Conservation (phyloP, 495 filamentous ascomycete species). For the Annulohypoxylon stygium region DNA sequence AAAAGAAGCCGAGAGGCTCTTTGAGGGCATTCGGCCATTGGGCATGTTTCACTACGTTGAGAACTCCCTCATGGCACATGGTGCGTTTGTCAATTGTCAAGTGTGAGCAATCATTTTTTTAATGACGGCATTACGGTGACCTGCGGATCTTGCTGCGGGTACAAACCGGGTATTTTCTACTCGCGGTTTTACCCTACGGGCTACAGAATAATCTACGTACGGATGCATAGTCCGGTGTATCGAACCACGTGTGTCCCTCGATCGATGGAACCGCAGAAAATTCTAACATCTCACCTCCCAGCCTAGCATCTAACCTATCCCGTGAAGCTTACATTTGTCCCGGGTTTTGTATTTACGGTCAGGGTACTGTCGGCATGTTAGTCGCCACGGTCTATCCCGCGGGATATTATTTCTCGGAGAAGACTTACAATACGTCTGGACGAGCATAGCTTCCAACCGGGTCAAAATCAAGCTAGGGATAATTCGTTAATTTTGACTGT, state of each 20-base stretch:
- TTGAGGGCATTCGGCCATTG: conserved; percentile 26
- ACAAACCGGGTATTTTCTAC: conserved; percentile 23
- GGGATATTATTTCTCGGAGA: not conserved
- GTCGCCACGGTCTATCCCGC: conserved; percentile 1
- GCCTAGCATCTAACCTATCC: conserved; percentile 5
- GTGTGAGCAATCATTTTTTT: conserved; percentile 30
- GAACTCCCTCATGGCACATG: conserved; percentile 6
- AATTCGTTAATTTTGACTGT: conserved; percentile 10
- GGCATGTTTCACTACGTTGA: conserved; percentile 27
- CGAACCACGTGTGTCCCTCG: conserved; percentile 25
- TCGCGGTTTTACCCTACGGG: conserved; percentile 28
- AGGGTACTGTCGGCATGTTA: conserved; percentile 47
- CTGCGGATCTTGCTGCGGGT: conserved; percentile 30
- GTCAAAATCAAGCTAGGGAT: conserved; percentile 57
- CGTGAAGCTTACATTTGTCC: conserved; percentile 52
- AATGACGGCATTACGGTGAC: conserved; percentile 11
- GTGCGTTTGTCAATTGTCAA: conserved; percentile 23
- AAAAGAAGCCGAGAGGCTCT: conserved; percentile 28
- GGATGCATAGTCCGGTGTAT: conserved; percentile 1
- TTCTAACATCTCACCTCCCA: not conserved
- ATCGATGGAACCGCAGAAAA: conserved; percentile 8
- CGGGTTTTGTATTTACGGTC: conserved; percentile 55
- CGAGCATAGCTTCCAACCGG: conserved; percentile 58
- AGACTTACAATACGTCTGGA: conserved; percentile 60
- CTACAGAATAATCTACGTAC: conserved; percentile 19